A percentile compares a stretch with the other conserved stretches of the same genome.
phyloP scores from a whole-genome alignment of 1,284 basidiomycete species.

The Papiliotrema fonsecae region DNA sequence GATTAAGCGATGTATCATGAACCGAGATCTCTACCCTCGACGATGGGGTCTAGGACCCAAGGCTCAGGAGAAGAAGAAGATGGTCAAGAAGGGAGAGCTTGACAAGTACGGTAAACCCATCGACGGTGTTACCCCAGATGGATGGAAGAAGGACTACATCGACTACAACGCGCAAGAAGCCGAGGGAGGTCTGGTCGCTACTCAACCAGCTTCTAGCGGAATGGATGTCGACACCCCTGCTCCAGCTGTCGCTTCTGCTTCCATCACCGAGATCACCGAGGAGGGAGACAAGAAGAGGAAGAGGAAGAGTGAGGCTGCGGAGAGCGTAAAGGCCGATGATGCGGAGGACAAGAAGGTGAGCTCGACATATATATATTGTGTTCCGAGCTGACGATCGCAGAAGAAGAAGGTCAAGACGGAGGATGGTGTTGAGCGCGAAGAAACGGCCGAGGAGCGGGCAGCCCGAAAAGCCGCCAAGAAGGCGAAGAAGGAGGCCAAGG shows the following conservation, averaged over 20 bases:
- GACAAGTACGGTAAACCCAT: slow-evolving; percentile 93
- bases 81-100: slow-evolving; percentile 92
- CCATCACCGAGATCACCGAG: slow-evolving; percentile 52
- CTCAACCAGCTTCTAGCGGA: slow-evolving; percentile 35
- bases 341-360: slow-evolving; percentile 46
- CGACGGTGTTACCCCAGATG: slow-evolving; percentile 81
- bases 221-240: slow-evolving; percentile 48
- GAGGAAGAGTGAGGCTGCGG: slow-evolving; percentile 51
- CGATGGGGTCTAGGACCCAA: slow-evolving; percentile 97
- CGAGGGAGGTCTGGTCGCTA: slow-evolving; percentile 21
- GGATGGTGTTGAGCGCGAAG: slow-evolving; percentile 49
- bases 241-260: slow-evolving; percentile 47
- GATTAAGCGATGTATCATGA: slow-evolving; percentile 99
- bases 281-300: slow-evolving; percentile 48
- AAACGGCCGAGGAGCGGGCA: slow-evolving; percentile 45
- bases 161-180: slow-evolving; percentile 64
- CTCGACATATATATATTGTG: not conserved
- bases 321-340: slow-evolving; percentile 41
- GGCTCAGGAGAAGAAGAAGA: slow-evolving; percentile 96
- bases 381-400: slow-evolving; percentile 52
- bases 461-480: slow-evolving; percentile 43
- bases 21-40: slow-evolving; percentile 95
- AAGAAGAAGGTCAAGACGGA: slow-evolving; percentile 55
- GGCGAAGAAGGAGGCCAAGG: slow-evolving; percentile 44
- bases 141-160: slow-evolving; percentile 89